Evolutionary conservation across 2,329 filamentous ascomycete genomes (phyloP).

Genomic region (Cladosporium sp.): DNA sequence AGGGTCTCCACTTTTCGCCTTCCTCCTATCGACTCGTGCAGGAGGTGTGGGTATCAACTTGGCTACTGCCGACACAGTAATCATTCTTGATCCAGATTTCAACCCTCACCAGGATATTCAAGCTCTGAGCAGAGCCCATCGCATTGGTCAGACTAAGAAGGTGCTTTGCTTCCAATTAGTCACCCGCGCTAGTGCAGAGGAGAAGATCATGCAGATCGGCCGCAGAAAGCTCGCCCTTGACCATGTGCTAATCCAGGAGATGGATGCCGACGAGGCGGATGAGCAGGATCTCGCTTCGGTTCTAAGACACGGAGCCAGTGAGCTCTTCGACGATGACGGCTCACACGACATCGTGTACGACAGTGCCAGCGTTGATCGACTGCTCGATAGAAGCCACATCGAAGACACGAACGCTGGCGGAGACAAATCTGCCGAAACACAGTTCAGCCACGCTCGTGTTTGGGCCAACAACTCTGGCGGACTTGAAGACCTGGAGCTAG

Average conservation of each 20-base stretch:
- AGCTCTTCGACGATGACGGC: slow-evolving; percentile 77
- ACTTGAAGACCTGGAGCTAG: slow-evolving; percentile 50
- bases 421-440: slow-evolving; percentile 69
- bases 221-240: slow-evolving; percentile 95
- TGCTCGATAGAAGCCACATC: slow-evolving; percentile 82
- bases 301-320: slow-evolving; percentile 81
- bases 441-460: slow-evolving; percentile 86
- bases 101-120: slow-evolving; percentile 98
- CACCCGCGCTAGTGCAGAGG: slow-evolving; percentile 84
- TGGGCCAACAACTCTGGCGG: slow-evolving; percentile 84
- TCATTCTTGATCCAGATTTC: slow-evolving; percentile 95
- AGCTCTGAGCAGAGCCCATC: slow-evolving; percentile 88
- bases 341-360: slow-evolving; percentile 81
- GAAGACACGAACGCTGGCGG: slow-evolving; percentile 67
- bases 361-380: slow-evolving; percentile 75
- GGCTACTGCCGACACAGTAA: slow-evolving; percentile 94
- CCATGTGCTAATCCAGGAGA: slow-evolving; percentile 88
- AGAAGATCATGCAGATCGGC: slow-evolving; percentile 94
- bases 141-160: slow-evolving; percentile 94
- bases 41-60: slow-evolving; percentile 97
- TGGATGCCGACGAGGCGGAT: slow-evolving; percentile 80
- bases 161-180: slow-evolving; percentile 94
- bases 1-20: slow-evolving; percentile 80
- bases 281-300: slow-evolving; percentile 83
- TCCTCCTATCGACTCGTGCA: slow-evolving; percentile 88